A percentile compares a stretch with the other conserved stretches of the same genome.
Conservation (phyloP, 345 rosid genomes). For the Moricandia arvensis region DNA sequence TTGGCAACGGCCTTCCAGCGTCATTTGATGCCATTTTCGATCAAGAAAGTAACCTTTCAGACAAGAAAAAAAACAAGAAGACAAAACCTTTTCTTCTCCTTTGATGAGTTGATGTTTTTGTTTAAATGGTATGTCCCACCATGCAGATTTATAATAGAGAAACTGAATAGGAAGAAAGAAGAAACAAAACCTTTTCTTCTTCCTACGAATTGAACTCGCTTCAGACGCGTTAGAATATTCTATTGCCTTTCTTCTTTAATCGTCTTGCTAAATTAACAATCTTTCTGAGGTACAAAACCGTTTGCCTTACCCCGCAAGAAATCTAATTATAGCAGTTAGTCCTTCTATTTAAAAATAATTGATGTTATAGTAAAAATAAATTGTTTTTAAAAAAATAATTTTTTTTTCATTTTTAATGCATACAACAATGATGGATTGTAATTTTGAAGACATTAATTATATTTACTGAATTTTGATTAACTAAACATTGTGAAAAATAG, state of each 20-base stretch:
- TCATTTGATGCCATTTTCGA: conserved; percentile 30
- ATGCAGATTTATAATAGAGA: conserved; percentile 28
- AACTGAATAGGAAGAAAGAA: conserved; percentile 1
- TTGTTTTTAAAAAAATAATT: too few species aligned
- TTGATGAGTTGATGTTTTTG: not conserved
- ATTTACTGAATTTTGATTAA: too few species aligned
- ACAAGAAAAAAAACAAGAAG: not conserved
- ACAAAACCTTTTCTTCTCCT: not conserved
- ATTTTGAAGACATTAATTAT: too few species aligned
- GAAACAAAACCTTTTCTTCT: not conserved
- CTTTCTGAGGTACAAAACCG: conserved; percentile 32
- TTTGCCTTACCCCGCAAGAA: conserved; percentile 7
- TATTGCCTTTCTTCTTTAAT: conserved; percentile 17
- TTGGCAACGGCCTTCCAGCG: conserved; percentile 39
- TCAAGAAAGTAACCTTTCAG: conserved; percentile 12
- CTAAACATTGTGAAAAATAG: too few species aligned
- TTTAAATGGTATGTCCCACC: not conserved
- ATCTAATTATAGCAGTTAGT: conserved; percentile 21
- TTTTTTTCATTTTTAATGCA: too few species aligned
- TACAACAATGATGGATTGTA: too few species aligned
- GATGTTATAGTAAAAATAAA: too few species aligned
- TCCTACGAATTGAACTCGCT: conserved; percentile 4
- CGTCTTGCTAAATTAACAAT: not conserved
- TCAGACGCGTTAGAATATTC: conserved; percentile 32
- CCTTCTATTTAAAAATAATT: too few species aligned